phyloP scores from a whole-genome alignment of 179 eudicot genomes.

The Silene noctiflora region DNA sequence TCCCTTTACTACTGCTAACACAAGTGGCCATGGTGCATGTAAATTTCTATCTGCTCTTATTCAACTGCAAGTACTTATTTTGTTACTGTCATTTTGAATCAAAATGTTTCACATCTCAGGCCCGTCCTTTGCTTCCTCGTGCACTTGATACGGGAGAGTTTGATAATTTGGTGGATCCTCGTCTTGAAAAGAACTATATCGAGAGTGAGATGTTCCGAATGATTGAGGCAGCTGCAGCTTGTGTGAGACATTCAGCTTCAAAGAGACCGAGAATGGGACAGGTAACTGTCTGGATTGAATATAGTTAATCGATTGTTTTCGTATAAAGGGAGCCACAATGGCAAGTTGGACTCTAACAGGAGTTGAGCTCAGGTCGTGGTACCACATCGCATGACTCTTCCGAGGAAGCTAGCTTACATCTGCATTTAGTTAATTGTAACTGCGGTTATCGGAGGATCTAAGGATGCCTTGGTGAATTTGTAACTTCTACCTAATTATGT shows the following conservation, averaged over 20 bases:
- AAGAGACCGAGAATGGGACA: slow-evolving; percentile 95
- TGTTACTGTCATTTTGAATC: not conserved
- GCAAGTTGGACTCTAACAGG: not conserved
- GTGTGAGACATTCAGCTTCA: slow-evolving; percentile 73
- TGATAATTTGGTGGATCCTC: slow-evolving; percentile 63
- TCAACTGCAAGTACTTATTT: not conserved
- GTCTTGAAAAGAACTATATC: slow-evolving; percentile 55
- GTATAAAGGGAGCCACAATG: no score
- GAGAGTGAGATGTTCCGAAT: slow-evolving; percentile 60
- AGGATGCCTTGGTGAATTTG: no score
- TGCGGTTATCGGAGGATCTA: not conserved
- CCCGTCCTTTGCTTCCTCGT: slow-evolving; percentile 78
- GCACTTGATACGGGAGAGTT: slow-evolving; percentile 63
- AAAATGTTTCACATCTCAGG: slow-evolving; percentile 43
- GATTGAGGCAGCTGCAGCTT: slow-evolving; percentile 90
- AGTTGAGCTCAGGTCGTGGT: no score
- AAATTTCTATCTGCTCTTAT: not conserved
- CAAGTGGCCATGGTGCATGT: not conserved
- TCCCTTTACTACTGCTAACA: not conserved
- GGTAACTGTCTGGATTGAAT: slow-evolving; percentile 36
- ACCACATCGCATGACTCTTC: no score
- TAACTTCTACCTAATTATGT: no score
- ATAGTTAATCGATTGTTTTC: no score
- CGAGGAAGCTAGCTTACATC: no score
- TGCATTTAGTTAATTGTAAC: not conserved